Evolutionary conservation across 2,329 filamentous ascomycete genomes (phyloP).

Genomic region (Calonectria pteridis): DNA sequence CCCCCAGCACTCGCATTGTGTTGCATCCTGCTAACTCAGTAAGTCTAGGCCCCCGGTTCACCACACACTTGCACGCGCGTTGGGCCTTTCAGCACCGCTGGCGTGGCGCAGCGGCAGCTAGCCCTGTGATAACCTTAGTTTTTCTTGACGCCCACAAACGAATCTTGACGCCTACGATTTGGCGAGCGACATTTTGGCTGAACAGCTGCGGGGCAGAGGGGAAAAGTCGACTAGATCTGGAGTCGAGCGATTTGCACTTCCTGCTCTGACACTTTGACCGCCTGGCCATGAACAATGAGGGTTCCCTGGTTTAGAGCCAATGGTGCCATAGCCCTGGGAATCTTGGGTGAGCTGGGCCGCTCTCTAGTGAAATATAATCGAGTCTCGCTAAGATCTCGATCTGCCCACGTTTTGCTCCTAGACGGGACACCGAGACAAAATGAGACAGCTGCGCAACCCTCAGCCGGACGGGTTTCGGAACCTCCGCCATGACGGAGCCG

Average conservation of each 20-base stretch:
- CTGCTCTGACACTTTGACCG: background rate
- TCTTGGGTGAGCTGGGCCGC: background rate
- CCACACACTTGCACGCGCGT: background rate
- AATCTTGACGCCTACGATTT: background rate
- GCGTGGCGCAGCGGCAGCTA: slow-evolving; percentile 25
- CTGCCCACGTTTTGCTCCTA: background rate
- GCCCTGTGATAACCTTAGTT: slow-evolving; percentile 5
- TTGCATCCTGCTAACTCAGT: background rate
- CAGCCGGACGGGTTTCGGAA: background rate
- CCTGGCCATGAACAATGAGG: background rate
- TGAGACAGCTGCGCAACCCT: background rate
- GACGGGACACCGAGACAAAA: slow-evolving; percentile 1
- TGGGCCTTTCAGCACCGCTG: slow-evolving; percentile 9
- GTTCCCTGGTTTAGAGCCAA: background rate
- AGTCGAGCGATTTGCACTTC: background rate
- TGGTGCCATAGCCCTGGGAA: background rate
- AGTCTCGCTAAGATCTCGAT: background rate
- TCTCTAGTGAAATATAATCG: background rate
- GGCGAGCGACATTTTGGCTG: background rate
- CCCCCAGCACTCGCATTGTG: slow-evolving; percentile 23
- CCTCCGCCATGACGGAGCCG: background rate
- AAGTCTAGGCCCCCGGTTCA: background rate
- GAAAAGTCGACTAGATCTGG: background rate
- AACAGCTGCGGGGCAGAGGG: slow-evolving; percentile 16
- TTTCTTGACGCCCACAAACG: background rate